phyloP scores from a whole-genome alignment of 2,329 filamentous ascomycete genomes.

The Apiospora arundinis region DNA sequence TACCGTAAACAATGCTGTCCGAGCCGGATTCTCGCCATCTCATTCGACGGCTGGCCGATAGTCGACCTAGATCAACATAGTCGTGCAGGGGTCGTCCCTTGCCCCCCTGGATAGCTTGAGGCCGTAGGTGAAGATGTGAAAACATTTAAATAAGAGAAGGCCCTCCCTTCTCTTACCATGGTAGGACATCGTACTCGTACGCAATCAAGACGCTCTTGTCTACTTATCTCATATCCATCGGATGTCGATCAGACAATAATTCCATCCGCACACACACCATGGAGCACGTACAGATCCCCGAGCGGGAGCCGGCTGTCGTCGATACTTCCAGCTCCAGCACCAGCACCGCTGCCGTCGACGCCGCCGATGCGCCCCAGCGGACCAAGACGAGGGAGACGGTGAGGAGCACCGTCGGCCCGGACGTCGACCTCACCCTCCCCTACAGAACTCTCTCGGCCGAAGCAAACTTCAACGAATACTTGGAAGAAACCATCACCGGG shows the following conservation, averaged over 20 bases:
- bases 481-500: slow-evolving; percentile 65
- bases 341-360: slow-evolving; percentile 9
- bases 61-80: slow-evolving; percentile 11
- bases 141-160: slow-evolving; percentile 12
- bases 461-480: slow-evolving; percentile 72
- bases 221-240: slow-evolving; percentile 1
- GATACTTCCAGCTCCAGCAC: slow-evolving; percentile 13
- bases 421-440: slow-evolving; percentile 64
- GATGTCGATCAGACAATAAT: slow-evolving; percentile 6
- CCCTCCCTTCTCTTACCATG: background rate
- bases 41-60: background rate
- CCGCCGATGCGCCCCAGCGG: background rate
- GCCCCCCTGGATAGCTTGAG: background rate
- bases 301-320: background rate
- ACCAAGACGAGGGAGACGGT: background rate
- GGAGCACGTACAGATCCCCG: slow-evolving; percentile 20
- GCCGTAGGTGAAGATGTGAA: background rate
- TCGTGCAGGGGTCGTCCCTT: background rate
- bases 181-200: background rate
- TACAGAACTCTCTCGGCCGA: slow-evolving; percentile 66
- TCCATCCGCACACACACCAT: background rate
- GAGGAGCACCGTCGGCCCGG: slow-evolving; percentile 43
- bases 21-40: background rate
- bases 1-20: slow-evolving; percentile 4
- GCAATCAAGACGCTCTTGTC: slow-evolving; percentile 14